Evolutionary conservation across 2,329 filamentous ascomycete species (phyloP).

Genomic region (Aspergillus spinulosporus): DNA sequence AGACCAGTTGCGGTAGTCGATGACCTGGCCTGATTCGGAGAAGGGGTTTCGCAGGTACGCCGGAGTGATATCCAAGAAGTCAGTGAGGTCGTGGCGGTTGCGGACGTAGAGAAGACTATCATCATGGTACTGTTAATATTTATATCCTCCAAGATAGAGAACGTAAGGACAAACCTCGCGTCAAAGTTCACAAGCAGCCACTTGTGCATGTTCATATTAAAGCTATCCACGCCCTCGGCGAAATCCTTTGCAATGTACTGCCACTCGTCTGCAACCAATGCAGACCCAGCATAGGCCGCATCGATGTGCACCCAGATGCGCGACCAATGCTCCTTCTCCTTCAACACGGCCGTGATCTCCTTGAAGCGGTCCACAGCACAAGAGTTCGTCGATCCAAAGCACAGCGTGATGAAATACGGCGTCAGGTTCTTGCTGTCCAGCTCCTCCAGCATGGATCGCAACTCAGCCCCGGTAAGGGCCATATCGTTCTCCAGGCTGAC

Average conservation of each 20-base stretch:
- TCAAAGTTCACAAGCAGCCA: constrained; percentile 98
- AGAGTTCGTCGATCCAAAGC: constrained; percentile 81
- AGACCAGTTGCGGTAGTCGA: constrained; percentile 96
- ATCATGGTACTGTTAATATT: background rate
- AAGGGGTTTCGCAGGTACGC: constrained; percentile 80
- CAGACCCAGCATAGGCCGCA: constrained; percentile 86
- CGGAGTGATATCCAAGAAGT: constrained; percentile 75
- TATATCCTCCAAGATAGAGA: background rate
- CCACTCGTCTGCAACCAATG: constrained; percentile 78
- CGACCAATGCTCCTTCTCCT: constrained; percentile 49
- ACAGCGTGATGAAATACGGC: constrained; percentile 84
- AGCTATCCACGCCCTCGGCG: constrained; percentile 70
- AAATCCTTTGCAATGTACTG: constrained; percentile 66
- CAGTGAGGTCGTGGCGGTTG: constrained; percentile 70
- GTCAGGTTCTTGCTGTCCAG: constrained; percentile 69
- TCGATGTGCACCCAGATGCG: constrained; percentile 90
- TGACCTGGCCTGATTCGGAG: constrained; percentile 79
- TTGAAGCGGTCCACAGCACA: constrained; percentile 83
- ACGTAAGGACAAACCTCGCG: constrained; percentile 44
- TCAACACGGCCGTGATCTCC: constrained; percentile 62
- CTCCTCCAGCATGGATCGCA: constrained; percentile 64
- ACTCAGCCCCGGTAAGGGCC: constrained; percentile 65
- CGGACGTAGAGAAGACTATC: constrained; percentile 74
- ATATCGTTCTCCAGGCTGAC: constrained; percentile 65
- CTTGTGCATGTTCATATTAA: constrained; percentile 97